phyloP scores from a whole-genome alignment of 257 asterid species.

The Datura wrightii region DNA sequence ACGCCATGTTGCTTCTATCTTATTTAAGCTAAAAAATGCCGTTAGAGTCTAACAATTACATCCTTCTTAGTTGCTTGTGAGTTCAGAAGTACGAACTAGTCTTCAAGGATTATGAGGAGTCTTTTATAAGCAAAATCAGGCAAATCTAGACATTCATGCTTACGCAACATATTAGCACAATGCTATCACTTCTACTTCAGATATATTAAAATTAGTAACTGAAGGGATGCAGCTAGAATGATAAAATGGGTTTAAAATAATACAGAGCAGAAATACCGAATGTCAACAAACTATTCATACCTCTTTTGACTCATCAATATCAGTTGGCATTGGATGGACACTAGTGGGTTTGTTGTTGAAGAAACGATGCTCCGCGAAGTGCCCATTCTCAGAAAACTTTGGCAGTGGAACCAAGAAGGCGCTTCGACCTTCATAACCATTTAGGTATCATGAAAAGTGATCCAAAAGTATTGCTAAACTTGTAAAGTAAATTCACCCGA shows the following conservation, averaged over 20 bases:
- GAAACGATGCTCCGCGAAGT: slow-evolving; percentile 39
- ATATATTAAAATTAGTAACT: neutral
- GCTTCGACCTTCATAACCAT: slow-evolving; percentile 49
- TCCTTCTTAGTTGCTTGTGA: neutral
- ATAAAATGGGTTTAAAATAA: neutral
- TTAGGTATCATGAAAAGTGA: slow-evolving; percentile 24
- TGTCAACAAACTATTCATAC: slow-evolving; percentile 46
- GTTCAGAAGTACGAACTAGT: neutral
- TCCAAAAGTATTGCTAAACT: neutral
- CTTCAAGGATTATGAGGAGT: neutral
- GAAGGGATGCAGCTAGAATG: neutral
- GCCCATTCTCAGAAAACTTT: slow-evolving; percentile 52
- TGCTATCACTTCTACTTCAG: neutral
- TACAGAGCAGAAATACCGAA: slow-evolving; percentile 20
- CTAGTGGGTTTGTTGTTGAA: slow-evolving; percentile 51
- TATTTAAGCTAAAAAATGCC: slow-evolving; percentile 4
- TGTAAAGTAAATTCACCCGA: neutral
- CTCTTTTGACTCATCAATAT: slow-evolving; percentile 56
- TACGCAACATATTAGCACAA: neutral
- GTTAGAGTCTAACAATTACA: neutral
- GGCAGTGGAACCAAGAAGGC: slow-evolving; percentile 61
- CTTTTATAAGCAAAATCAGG: neutral
- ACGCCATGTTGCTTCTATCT: neutral
- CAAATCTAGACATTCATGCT: neutral
- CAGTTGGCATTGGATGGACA: slow-evolving; percentile 55